phyloP scores from a whole-genome alignment of 1,284 basidiomycete species.

The Wolfiporia cocos region DNA sequence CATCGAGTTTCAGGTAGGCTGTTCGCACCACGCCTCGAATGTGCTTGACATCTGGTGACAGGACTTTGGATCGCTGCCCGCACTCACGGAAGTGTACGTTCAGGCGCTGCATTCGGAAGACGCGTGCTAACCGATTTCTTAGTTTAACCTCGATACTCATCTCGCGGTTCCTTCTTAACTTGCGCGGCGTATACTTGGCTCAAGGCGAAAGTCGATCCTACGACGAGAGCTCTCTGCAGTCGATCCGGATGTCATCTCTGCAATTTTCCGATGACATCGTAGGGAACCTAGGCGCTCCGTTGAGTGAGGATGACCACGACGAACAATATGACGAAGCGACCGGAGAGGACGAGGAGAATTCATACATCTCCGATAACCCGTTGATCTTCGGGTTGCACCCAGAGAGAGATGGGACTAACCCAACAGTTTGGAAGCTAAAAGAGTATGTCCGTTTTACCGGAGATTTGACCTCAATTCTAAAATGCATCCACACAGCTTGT shows the following conservation, averaged over 20 bases:
- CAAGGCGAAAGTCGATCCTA: no score
- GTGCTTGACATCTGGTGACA: constrained; percentile 3
- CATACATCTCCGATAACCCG: constrained; percentile 4
- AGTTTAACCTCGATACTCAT: constrained; percentile 13
- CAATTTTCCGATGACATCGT: constrained; percentile 5
- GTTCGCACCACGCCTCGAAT: background rate
- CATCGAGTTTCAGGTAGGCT: constrained; percentile 8
- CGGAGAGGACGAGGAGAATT: background rate
- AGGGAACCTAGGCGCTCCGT: constrained; percentile 14
- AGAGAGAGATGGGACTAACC: background rate
- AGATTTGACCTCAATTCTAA: background rate
- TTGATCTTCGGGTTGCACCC: constrained; percentile 2
- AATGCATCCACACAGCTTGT: background rate
- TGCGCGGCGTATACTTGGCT: constrained; percentile 12
- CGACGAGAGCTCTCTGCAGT: no score
- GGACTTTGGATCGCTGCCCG: constrained; percentile 9
- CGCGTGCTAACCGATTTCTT: background rate
- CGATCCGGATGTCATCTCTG: constrained; percentile 3
- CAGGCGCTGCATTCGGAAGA: background rate
- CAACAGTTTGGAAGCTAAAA: background rate
- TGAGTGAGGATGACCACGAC: constrained; percentile 3
- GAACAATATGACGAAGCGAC: background rate
- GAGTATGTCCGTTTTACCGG: no score
- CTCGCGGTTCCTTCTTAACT: constrained; percentile 17
- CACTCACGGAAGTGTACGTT: constrained; percentile 15